phyloP scores from a whole-genome alignment of 2,329 filamentous ascomycete species.

The Cordyceps fumosorosea region DNA sequence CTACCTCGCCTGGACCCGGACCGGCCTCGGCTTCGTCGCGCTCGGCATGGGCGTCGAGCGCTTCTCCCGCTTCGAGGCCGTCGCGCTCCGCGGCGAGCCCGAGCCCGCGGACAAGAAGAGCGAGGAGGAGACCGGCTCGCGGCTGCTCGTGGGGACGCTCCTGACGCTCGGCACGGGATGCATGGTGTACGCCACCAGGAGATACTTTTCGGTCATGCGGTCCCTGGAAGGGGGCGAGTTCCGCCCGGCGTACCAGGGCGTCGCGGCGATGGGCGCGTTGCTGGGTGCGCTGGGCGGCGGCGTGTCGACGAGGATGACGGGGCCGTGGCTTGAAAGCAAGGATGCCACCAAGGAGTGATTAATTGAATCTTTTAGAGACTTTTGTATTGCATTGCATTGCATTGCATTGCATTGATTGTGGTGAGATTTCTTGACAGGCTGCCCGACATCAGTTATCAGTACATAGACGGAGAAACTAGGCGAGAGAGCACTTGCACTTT shows the following conservation, averaged over 20 bases:
- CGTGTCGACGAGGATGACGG: constrained; percentile 15
- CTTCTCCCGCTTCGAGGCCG: constrained; percentile 38
- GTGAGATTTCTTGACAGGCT: not conserved
- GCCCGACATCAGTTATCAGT: not conserved
- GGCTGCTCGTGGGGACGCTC: constrained; percentile 32
- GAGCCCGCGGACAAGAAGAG: not conserved
- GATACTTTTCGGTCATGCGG: constrained; percentile 39
- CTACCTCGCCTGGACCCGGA: constrained; percentile 42
- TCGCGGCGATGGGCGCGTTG: constrained; percentile 23
- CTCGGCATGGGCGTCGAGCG: constrained; percentile 43
- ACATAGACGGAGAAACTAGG: not conserved
- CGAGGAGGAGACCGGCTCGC: constrained; percentile 14
- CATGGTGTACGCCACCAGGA: constrained; percentile 38
- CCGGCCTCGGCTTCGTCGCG: constrained; percentile 44
- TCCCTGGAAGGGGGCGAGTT: constrained; percentile 35
- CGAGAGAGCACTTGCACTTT: too few species aligned
- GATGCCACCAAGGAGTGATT: not conserved
- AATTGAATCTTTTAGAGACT: not conserved
- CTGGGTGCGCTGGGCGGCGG: constrained; percentile 26
- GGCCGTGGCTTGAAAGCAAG: not conserved
- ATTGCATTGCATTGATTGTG: not conserved
- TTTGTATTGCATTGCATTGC: not conserved
- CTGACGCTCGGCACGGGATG: constrained; percentile 38
- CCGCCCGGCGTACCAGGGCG: constrained; percentile 25
- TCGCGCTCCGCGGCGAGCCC: constrained; percentile 17